Conservation (phyloP, 768 basidiomycete genomes). For the Gymnopilus junonius region DNA sequence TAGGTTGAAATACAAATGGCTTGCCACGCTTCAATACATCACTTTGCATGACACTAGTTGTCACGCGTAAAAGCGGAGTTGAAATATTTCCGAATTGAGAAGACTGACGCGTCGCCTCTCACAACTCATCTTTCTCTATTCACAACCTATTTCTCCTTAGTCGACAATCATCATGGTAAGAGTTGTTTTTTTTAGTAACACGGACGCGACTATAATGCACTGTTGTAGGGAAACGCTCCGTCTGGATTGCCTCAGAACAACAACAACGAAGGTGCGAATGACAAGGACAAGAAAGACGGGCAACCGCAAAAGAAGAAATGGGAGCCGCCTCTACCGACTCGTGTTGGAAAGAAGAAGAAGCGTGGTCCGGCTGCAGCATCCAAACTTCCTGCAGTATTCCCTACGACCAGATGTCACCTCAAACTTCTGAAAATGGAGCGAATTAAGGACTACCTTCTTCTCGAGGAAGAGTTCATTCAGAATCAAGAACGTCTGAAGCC, state of each 20-base stretch:
- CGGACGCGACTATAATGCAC: not conserved
- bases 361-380: constrained; percentile 90
- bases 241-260: constrained; percentile 58
- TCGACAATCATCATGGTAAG: constrained; percentile 32
- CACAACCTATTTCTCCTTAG: constrained; percentile 12
- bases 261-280: constrained; percentile 30
- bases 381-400: constrained; percentile 91
- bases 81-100: constrained; percentile 25
- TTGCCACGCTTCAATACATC: constrained; percentile 34
- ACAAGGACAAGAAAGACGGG: constrained; percentile 56
- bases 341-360: constrained; percentile 96
- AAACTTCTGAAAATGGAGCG: constrained; percentile 96
- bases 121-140: constrained; percentile 28
- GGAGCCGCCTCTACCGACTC: constrained; percentile 97
- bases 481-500: constrained; percentile 93
- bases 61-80: constrained; percentile 35
- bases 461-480: constrained; percentile 94
- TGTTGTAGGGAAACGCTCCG: constrained; percentile 70
- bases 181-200: not conserved
- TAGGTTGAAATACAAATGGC: constrained; percentile 2
- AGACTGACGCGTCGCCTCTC: constrained; percentile 33
- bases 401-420: constrained; percentile 93
- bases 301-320: constrained; percentile 87
- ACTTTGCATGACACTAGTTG: constrained; percentile 8
- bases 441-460: constrained; percentile 95